Base-by-base conservation (phyloP, 106 monocot species). In the Triglochin maritima region DNA sequence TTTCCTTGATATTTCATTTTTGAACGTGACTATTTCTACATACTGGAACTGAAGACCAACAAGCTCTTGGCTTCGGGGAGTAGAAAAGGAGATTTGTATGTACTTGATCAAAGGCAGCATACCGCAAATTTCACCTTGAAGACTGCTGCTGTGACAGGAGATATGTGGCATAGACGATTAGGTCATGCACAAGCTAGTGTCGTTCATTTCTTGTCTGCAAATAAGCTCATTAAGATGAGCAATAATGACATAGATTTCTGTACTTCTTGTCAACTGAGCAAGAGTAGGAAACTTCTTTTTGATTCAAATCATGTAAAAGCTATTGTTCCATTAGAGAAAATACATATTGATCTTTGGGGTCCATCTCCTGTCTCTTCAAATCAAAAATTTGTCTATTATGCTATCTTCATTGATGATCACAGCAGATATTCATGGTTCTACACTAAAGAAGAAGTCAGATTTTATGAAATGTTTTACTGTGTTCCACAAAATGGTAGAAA, bases 341-440 rank as follows among this genome's bases (percentile, higher is more conserved):
- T 63, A 7, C 53, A 63, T 73, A 53, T 3, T 47, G 63, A 64
- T 73, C 41, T 64, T 4, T 73, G 64, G 56, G 55, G 62, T 3
- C 6, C 41, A 5, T 53, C 72, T 46, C 64, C 50, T 0, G 43
- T 64, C 9, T 2, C 6, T 2, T 63, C 8, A 6, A 46, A 7
- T 52, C 17, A 45, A 5, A 15, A 49, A 55, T 64, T 42, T 73
- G 11, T 5, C 3, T 73, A 73, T 46, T 64, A 73, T 64, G 49
- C 17, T 17, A 13, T 64, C 46, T 64, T 73, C 56, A 45, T 55
- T 12, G 63, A 64, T 56, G 6, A 73, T 12, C 46, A 6, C 44
- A 60, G 9, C n/a, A 10, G 52, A 0, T 73, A 44, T 17, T 6
- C 44, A 7, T 64, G 72, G 72, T 64, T 55, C 58, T 59, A 45